Conservation (phyloP, 495 filamentous ascomycete species). For the Talaromyces proteolyticus region DNA sequence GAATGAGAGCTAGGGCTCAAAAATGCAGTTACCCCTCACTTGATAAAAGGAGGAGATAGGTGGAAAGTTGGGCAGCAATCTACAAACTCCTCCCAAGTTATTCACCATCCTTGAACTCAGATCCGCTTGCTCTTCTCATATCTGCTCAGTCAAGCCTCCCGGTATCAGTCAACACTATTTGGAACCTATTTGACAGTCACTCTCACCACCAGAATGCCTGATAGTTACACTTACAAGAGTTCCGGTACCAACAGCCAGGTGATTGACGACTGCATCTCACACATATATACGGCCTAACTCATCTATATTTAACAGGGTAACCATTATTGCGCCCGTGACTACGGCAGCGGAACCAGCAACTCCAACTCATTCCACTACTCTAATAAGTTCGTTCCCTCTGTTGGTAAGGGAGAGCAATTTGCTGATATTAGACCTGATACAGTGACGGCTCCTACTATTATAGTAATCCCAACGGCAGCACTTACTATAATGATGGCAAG, state of each 20-base stretch:
- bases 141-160: neutral
- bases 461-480: conserved; percentile 44
- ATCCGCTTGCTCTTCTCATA: neutral
- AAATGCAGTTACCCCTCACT: neutral
- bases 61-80: no score
- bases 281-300: neutral
- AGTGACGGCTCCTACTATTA: conserved; percentile 49
- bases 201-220: neutral
- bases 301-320: conserved; percentile 30
- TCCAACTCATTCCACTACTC: conserved; percentile 45
- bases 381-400: conserved; percentile 25
- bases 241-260: conserved; percentile 46
- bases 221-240: conserved; percentile 7
- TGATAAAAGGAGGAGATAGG: neutral
- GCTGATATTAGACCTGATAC: neutral
- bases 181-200: neutral
- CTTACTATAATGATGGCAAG: conserved; percentile 42
- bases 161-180: neutral
- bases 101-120: neutral
- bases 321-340: conserved; percentile 45
- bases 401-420: neutral
- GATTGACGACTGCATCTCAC: conserved; percentile 3
- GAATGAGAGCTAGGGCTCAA: neutral
- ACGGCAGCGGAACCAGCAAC: conserved; percentile 34
- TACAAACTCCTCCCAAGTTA: no score